Percentiles rank a stretch among this genome's conserved stretches.
Evolutionary conservation across 2,329 filamentous ascomycete genomes (phyloP).

Genomic region (Exserohilum turcica): DNA sequence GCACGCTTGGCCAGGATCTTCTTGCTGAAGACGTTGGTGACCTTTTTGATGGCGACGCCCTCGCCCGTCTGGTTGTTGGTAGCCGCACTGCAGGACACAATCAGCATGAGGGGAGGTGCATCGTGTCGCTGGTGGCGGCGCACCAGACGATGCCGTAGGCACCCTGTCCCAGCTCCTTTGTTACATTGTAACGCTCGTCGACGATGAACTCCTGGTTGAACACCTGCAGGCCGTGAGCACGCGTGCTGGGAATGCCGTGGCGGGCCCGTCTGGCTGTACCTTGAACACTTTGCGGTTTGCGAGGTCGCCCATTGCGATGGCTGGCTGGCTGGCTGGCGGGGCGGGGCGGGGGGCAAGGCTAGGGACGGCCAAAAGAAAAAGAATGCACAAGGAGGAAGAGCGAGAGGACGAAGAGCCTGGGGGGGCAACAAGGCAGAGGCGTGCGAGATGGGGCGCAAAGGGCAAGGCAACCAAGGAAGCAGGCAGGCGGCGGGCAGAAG

Average conservation of each 20-base stretch:
- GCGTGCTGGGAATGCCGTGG: background rate
- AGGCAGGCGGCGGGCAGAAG: conserved; percentile 24
- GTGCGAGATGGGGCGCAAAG: conserved; percentile 6
- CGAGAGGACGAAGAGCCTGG: conserved; percentile 56
- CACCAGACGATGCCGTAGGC: conserved; percentile 99
- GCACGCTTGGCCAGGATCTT: conserved; percentile 99
- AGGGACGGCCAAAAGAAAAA: background rate
- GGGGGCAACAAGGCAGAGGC: background rate
- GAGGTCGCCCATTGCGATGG: conserved; percentile 60
- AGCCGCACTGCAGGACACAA: conserved; percentile 69
- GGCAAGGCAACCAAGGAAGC: conserved; percentile 11
- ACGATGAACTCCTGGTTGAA: conserved; percentile 99
- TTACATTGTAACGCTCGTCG: conserved; percentile 97
- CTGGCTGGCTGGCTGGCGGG: too few relatives aligned
- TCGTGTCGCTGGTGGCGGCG: conserved; percentile 30
- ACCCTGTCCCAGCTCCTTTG: conserved; percentile 96
- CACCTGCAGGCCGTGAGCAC: conserved; percentile 50
- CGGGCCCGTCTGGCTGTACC: conserved; percentile 7
- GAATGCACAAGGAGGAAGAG: background rate
- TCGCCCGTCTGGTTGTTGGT: conserved; percentile 89
- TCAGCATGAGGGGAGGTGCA: conserved; percentile 21
- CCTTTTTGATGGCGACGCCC: conserved; percentile 98
- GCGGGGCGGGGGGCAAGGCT: conserved; percentile 9
- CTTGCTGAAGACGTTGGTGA: conserved; percentile 99
- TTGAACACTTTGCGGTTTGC: conserved; percentile 70